Percentiles rank a stretch among this genome's conserved stretches.
Evolutionary conservation across 805 yeast genomes (phyloP).

Genomic region (Candida ulmi): DNA sequence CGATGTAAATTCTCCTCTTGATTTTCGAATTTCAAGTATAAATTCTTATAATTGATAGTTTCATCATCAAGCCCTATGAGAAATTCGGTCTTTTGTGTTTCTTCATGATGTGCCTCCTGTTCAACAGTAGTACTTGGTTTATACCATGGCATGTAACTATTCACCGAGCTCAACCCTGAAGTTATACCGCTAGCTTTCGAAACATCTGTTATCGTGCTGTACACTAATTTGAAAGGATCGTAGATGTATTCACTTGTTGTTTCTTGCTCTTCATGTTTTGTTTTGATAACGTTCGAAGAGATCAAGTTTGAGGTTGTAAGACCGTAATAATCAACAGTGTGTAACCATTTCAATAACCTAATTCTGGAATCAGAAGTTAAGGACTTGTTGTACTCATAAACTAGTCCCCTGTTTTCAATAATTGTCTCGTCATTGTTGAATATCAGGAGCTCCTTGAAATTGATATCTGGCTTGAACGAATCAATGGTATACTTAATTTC

Average conservation of each 20-base stretch:
- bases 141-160: constrained; percentile 11
- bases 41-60: constrained; percentile 15
- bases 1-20: constrained; percentile 13
- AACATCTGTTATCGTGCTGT: constrained; percentile 19
- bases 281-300: constrained; percentile 19
- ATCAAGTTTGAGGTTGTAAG: constrained; percentile 9
- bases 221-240: constrained; percentile 23
- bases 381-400: constrained; percentile 13
- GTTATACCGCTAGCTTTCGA: constrained; percentile 14
- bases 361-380: constrained; percentile 5
- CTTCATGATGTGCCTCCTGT: background rate
- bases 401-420: constrained; percentile 15
- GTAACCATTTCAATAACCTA: constrained; percentile 18
- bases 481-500: constrained; percentile 10
- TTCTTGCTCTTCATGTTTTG: background rate
- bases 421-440: constrained; percentile 8
- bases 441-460: constrained; percentile 16
- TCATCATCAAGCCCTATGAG: constrained; percentile 16
- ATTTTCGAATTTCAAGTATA: constrained; percentile 13
- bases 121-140: background rate
- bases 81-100: constrained; percentile 2
- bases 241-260: constrained; percentile 19
- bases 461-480: constrained; percentile 2
- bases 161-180: constrained; percentile 4
- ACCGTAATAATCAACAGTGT: constrained; percentile 10